These are phyloP conservation scores for Xylaria sp. DNA, from an alignment of 2,329 filamentous ascomycete species.

Conservation along the genomic window DNA sequence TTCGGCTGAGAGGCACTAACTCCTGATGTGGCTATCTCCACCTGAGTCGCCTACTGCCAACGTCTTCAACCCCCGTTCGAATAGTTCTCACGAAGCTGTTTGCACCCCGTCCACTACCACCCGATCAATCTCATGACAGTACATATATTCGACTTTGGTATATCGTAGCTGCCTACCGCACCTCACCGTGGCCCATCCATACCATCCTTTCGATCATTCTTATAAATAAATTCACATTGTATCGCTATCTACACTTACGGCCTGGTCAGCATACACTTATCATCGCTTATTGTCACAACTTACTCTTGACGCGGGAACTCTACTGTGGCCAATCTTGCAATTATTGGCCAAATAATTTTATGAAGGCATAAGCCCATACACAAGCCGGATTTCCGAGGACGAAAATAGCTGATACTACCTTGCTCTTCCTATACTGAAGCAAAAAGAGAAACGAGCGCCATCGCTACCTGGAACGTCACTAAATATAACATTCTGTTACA, in stretches of 20 bases:
- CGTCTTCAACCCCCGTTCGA: constrained; percentile 36
- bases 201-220: neutral
- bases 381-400: neutral
- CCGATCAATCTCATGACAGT: constrained; percentile 41
- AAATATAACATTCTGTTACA: neutral
- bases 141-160: constrained; percentile 45
- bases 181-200: neutral
- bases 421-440: neutral
- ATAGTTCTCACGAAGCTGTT: constrained; percentile 40
- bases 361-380: neutral
- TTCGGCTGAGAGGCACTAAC: constrained; percentile 45
- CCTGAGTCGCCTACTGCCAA: constrained; percentile 37
- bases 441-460: neutral
- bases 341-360: neutral
- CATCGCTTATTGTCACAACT: neutral
- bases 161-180: neutral
- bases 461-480: neutral
- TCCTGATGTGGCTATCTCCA: constrained; percentile 46
- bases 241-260: neutral
- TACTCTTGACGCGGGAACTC: neutral
- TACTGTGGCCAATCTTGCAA: neutral
- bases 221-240: constrained; percentile 11
- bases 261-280: neutral
- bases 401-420: neutral
- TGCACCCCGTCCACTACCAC: constrained; percentile 27